Evolutionary conservation across 176 grass and related monocot species (phyloP).

Genomic region (barley (Hordeum vulgare)): DNA sequence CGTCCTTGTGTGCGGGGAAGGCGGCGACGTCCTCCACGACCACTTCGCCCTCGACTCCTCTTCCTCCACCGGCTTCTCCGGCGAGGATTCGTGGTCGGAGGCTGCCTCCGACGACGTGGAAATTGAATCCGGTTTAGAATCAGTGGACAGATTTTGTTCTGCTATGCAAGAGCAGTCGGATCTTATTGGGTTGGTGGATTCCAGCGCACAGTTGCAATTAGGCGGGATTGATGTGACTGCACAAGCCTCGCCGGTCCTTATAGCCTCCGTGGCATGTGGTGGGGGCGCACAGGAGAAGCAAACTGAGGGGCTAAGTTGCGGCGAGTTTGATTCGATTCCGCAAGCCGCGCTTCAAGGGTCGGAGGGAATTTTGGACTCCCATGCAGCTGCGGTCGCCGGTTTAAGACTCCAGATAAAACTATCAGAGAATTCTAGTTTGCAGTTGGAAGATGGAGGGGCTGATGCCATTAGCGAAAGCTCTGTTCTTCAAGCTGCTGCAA

Average conservation of each 20-base stretch:
- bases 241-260: background rate
- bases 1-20: constrained; percentile 4
- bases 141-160: background rate
- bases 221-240: background rate
- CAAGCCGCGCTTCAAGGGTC: background rate
- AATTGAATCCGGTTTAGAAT: background rate
- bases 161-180: background rate
- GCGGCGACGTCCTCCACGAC: constrained; percentile 21
- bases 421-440: background rate
- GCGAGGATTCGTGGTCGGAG: background rate
- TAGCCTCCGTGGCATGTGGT: background rate
- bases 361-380: background rate
- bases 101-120: background rate
- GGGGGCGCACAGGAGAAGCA: background rate
- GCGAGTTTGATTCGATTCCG: background rate
- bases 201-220: background rate
- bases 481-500: background rate
- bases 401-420: background rate
- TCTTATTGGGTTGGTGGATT: background rate
- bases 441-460: background rate
- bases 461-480: background rate
- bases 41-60: constrained; percentile 31
- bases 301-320: background rate
- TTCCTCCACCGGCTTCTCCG: background rate
- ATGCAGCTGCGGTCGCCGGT: background rate